Evolutionary conservation across 305 asterid species (phyloP).

Genomic region (Ruellia speciosa): DNA sequence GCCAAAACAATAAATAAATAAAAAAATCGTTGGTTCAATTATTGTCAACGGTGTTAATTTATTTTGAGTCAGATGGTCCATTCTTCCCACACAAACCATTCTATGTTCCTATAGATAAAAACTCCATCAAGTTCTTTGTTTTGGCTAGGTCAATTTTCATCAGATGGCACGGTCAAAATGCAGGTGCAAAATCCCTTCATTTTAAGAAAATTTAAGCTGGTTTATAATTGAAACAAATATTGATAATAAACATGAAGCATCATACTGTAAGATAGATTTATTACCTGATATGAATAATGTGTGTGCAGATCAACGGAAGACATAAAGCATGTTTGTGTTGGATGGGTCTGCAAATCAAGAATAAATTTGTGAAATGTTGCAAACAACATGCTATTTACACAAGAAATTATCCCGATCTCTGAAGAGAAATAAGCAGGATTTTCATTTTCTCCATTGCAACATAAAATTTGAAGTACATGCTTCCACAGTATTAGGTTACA

Average conservation of each 20-base stretch:
- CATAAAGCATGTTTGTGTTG: slow-evolving; percentile 96
- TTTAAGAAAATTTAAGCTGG: no score
- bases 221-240: background rate
- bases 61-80: background rate
- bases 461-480: no score
- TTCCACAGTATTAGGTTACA: no score
- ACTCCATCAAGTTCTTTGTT: background rate
- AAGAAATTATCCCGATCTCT: slow-evolving; percentile 5
- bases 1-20: background rate
- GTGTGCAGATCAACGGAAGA: slow-evolving; percentile 99
- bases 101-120: background rate
- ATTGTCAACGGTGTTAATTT: background rate
- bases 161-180: background rate
- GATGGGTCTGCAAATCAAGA: slow-evolving; percentile 84
- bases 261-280: slow-evolving; percentile 9
- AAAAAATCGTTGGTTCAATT: background rate
- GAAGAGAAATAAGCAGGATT: no score
- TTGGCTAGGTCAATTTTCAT: background rate
- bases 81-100: background rate
- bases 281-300: slow-evolving; percentile 97
- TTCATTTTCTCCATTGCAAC: no score
- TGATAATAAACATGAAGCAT: background rate
- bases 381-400: slow-evolving; percentile 7
- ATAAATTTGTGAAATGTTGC: slow-evolving; percentile 13
- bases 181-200: background rate